These are phyloP conservation scores for Gracilaria vermiculophylla DNA, from an alignment of 23 red algal species.

Conservation along the genomic window DNA sequence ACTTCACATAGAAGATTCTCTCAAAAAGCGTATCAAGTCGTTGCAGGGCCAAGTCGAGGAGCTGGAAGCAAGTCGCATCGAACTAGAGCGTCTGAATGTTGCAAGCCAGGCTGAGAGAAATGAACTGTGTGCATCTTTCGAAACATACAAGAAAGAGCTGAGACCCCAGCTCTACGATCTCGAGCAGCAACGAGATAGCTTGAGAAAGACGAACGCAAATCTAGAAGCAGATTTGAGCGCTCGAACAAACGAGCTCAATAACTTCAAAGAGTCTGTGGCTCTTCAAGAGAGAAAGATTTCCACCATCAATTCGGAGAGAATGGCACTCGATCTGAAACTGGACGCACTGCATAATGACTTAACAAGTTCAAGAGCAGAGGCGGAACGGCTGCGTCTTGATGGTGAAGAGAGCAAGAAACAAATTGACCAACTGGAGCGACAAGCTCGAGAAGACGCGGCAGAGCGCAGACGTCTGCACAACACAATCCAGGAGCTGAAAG, in stretches of 20 bases:
- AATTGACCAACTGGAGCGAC: constrained; percentile 53
- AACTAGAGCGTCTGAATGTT: background rate
- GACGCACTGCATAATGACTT: constrained; percentile 13
- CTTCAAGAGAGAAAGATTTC: constrained; percentile 50
- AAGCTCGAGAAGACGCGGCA: constrained; percentile 68
- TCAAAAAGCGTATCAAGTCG: background rate
- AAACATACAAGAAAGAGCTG: background rate
- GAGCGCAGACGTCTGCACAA: constrained; percentile 82
- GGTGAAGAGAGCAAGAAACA: background rate
- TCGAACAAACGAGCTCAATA: constrained; percentile 1
- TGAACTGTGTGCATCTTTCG: background rate
- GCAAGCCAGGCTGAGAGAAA: background rate
- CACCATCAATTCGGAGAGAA: constrained; percentile 17
- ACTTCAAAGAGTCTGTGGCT: constrained; percentile 36
- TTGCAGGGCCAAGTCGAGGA: constrained; percentile 21
- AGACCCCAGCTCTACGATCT: background rate
- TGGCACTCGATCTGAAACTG: constrained; percentile 31
- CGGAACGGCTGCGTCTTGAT: background rate
- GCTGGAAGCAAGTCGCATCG: background rate
- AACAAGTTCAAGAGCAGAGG: background rate
- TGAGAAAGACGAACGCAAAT: background rate
- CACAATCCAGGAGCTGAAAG: constrained; percentile 96
- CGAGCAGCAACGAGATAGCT: constrained; percentile 4
- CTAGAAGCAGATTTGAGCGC: constrained; percentile 9
- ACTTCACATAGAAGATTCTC: background rate